Percentiles rank a stretch among this genome's conserved stretches.
These are phyloP conservation scores for Kappamyces sp. DNA, from an alignment of 192 early-diverging fungal genomes.

Conservation along the genomic window DNA sequence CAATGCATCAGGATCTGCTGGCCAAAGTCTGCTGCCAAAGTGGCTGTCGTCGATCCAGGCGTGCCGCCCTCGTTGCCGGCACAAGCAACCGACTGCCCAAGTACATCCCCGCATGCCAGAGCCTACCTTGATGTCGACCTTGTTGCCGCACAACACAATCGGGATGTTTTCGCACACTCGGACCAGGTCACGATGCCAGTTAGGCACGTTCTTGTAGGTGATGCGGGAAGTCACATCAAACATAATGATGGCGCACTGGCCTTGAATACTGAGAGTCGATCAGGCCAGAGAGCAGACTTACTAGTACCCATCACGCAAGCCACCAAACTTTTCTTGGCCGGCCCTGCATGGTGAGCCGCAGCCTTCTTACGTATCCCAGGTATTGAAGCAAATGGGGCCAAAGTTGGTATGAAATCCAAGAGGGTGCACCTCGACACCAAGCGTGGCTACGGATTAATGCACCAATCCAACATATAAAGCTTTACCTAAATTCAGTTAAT, in stretches of 20 bases:
- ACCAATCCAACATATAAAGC: not conserved
- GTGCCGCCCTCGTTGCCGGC: no score
- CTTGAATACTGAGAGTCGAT: conserved; percentile 66
- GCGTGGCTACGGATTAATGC: conserved; percentile 64
- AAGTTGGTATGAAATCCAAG: conserved; percentile 97
- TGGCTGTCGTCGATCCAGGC: not conserved
- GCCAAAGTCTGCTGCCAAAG: not conserved
- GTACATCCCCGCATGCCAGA: not conserved
- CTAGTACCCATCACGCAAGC: conserved; percentile 99
- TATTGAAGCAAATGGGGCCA: conserved; percentile 95
- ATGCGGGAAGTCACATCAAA: conserved; percentile 99
- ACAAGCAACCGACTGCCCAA: not conserved
- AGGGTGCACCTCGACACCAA: conserved; percentile 99
- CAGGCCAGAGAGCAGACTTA: conserved; percentile 35
- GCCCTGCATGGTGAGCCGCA: conserved; percentile 34
- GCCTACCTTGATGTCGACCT: conserved; percentile 95
- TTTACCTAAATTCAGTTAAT: not conserved
- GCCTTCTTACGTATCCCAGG: conserved; percentile 86
- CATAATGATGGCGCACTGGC: conserved; percentile 99
- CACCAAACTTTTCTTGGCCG: conserved; percentile 99
- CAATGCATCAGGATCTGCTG: not conserved
- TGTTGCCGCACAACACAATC: conserved; percentile 99
- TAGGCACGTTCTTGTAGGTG: conserved; percentile 99
- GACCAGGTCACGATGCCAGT: conserved; percentile 99
- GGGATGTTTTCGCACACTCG: conserved; percentile 99